These are phyloP conservation scores for Zasmidium angulare DNA, from an alignment of 2,329 filamentous ascomycete species.

Conservation along the genomic window DNA sequence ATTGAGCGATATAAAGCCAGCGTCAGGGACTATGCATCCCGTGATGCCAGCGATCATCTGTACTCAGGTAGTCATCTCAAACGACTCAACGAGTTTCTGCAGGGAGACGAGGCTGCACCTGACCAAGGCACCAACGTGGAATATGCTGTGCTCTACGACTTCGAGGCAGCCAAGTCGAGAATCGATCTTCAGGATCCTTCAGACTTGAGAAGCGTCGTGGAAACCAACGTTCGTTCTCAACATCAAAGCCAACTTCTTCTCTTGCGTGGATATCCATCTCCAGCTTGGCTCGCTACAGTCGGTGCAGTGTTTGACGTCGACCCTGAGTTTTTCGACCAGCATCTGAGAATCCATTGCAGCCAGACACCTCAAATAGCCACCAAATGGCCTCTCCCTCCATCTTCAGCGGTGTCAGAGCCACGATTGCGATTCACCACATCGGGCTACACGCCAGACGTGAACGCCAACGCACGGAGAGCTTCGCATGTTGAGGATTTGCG, in stretches of 20 bases:
- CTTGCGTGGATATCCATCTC: constrained; percentile 5
- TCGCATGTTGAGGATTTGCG: background rate
- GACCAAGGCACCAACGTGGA: background rate
- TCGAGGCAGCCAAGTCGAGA: background rate
- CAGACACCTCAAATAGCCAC: background rate
- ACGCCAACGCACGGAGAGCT: background rate
- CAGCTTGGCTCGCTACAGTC: constrained; percentile 1
- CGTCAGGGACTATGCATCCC: background rate
- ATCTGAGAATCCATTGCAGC: background rate
- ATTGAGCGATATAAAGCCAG: background rate
- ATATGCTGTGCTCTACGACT: background rate
- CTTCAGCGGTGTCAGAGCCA: background rate
- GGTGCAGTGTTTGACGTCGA: background rate
- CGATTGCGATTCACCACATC: background rate
- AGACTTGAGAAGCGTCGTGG: background rate
- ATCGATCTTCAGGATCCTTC: background rate
- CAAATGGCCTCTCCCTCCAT: background rate
- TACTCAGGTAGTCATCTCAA: background rate
- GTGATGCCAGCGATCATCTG: background rate
- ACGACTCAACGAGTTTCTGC: background rate
- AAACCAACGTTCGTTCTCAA: background rate
- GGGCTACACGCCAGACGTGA: background rate
- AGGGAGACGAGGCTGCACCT: background rate
- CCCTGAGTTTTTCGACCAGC: constrained; percentile 5
- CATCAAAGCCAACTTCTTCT: constrained; percentile 4